Evolutionary conservation across 148 eudicot species (phyloP).

Genomic region (Dianthus caryophyllus): DNA sequence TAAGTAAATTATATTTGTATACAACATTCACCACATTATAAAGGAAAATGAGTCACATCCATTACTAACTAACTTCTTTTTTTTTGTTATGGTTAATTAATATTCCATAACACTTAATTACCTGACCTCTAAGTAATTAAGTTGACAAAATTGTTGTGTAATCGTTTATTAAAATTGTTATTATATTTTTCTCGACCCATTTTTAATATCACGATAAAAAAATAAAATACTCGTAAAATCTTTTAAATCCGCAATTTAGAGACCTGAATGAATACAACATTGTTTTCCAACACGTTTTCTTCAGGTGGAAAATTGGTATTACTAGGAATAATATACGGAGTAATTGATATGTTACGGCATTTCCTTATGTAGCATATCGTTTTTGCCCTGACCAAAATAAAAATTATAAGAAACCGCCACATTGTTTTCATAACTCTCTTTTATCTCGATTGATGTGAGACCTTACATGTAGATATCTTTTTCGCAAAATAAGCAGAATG

Average conservation of each 20-base stretch:
- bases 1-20: neutral
- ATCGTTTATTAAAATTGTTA: neutral
- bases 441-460: no score
- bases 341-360: neutral
- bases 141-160: neutral
- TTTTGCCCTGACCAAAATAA: no score
- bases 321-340: neutral
- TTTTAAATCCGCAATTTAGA: conserved; percentile 6
- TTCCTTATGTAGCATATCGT: conserved; percentile 7
- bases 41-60: conserved; percentile 25
- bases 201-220: no score
- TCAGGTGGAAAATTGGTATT: conserved; percentile 3
- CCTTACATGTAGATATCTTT: no score
- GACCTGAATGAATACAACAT: neutral
- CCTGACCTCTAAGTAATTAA: neutral
- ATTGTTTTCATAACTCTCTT: no score
- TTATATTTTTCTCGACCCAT: neutral
- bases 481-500: no score
- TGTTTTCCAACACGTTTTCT: neutral
- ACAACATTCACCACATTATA: neutral
- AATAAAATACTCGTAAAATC: no score
- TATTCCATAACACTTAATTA: neutral
- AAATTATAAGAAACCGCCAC: no score
- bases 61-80: neutral
- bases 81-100: neutral